A percentile compares a stretch with the other conserved stretches of the same genome.
These are phyloP conservation scores for Ilyonectria robusta DNA, from an alignment of 2,329 filamentous ascomycete species.

Conservation along the genomic window DNA sequence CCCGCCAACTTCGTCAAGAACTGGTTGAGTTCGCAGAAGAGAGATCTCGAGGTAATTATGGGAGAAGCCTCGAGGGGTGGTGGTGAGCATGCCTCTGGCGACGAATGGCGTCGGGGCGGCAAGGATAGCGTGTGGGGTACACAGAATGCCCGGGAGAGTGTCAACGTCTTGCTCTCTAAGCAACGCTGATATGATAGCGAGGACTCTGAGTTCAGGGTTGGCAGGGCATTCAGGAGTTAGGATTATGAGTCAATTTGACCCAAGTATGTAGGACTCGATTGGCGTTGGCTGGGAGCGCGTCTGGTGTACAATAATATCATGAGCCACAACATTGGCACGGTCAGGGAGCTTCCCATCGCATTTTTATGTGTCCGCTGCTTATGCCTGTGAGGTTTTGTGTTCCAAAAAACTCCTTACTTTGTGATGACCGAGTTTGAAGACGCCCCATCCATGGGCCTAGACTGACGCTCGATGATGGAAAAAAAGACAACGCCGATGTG, in stretches of 20 bases:
- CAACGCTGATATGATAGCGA: conserved; percentile 54
- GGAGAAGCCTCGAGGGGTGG: conserved; percentile 82
- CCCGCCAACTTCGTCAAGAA: conserved; percentile 87
- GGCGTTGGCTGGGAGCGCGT: conserved; percentile 45
- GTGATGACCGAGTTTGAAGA: neutral
- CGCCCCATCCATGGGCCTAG: neutral
- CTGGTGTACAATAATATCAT: conserved; percentile 48
- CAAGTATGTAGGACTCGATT: conserved; percentile 35
- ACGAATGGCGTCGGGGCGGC: conserved; percentile 79
- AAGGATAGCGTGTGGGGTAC: conserved; percentile 69
- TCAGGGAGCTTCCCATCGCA: conserved; percentile 28
- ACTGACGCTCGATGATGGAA: neutral
- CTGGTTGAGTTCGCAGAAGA: conserved; percentile 92
- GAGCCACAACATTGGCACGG: conserved; percentile 34
- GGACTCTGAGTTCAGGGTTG: conserved; percentile 14
- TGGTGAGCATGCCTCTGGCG: conserved; percentile 67
- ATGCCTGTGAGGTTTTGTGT: conserved; percentile 6
- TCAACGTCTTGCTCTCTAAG: conserved; percentile 72
- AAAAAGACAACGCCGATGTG: conserved; percentile 6
- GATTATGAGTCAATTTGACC: conserved; percentile 40
- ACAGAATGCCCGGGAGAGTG: conserved; percentile 73
- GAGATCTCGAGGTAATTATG: conserved; percentile 89
- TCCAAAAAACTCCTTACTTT: neutral
- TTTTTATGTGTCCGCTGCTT: conserved; percentile 25
- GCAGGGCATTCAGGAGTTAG: conserved; percentile 38